These are phyloP conservation scores for Asterochloris sp. DNA, from an alignment of 139 green algal genomes.

Conservation along the genomic window DNA sequence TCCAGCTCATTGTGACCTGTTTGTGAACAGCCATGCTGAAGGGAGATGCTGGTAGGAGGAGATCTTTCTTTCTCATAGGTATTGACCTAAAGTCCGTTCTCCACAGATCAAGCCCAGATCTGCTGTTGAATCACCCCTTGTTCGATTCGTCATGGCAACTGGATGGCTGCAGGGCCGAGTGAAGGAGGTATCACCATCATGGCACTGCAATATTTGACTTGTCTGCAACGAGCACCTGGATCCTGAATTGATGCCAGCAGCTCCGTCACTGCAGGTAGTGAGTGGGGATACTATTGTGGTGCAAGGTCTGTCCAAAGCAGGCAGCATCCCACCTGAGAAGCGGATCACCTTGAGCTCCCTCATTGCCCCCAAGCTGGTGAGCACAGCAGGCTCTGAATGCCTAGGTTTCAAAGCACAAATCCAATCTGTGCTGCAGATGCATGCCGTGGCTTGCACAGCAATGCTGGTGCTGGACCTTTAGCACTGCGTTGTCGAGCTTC, in stretches of 20 bases:
- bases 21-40: too few species aligned
- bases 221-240: too few species aligned
- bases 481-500: too few species aligned
- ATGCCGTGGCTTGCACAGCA: background rate
- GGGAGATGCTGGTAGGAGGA: too few species aligned
- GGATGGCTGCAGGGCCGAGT: slow-evolving; percentile 8
- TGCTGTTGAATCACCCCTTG: background rate
- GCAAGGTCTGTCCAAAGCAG: slow-evolving; percentile 32
- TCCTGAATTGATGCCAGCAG: too few species aligned
- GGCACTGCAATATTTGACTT: too few species aligned
- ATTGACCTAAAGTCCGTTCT: too few species aligned
- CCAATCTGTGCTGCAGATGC: background rate
- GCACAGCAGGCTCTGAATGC: background rate
- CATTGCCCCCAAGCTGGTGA: slow-evolving; percentile 81
- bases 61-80: too few species aligned
- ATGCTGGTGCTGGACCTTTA: too few species aligned
- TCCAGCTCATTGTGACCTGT: too few species aligned
- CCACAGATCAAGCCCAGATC: background rate
- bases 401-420: background rate
- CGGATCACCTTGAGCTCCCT: slow-evolving; percentile 86
- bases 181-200: background rate
- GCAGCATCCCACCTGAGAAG: slow-evolving; percentile 82
- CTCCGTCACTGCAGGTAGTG: slow-evolving; percentile 36
- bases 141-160: background rate
- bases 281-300: slow-evolving; percentile 88